Base-by-base conservation (phyloP, 2,329 filamentous ascomycete species). In the Daldinia eschscholtzii region DNA sequence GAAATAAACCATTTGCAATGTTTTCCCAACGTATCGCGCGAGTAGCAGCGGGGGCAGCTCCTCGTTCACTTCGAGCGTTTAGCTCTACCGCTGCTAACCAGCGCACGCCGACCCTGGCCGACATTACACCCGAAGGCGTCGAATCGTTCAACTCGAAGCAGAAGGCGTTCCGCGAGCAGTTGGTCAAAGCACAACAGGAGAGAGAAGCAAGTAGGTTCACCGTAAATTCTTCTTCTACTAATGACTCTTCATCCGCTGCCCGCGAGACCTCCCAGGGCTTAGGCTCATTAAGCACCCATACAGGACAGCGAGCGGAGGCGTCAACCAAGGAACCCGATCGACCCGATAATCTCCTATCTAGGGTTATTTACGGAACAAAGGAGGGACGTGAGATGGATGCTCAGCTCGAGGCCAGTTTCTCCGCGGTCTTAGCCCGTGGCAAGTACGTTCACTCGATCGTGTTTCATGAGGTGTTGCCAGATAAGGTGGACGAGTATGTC, bases 371-470 rank as follows among this genome's bases (percentile, higher is more conserved):
- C 82, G 96, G 96, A 77, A 99, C 96, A 13, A 94, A 96, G 78
- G 95, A 98, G 82, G 96, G 94, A 35, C 90, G 94, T 69, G 92
- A 97, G 83, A 89, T 98, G 79, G 96, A 99, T 78, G 92, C 93
- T 72, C 95, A 98, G 83, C 95, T 99, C 77, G 94, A 98, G 83
- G 91, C 94, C 65, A 97, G 93, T 79, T 99, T 98, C 83, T 97
- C 93, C 58, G 94, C 98, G 81, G 93, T 98, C 50, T 85, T 99
- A 52, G 96, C 96, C 26, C 89, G 96, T 72, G 96, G 96, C 78
- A 99, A 99, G 84, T 99, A 99, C 78, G 94, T 99, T 61, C 96
- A 99, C 82, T 97, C 94, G 53, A 98, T 99, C 80, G 94, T 97
- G 66, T 93, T 97, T 78, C 96, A 99, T 84, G 89, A 97, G 70